Base-by-base conservation (phyloP, 805 yeast genomes). In the Yarrowia keelungensis region DNA sequence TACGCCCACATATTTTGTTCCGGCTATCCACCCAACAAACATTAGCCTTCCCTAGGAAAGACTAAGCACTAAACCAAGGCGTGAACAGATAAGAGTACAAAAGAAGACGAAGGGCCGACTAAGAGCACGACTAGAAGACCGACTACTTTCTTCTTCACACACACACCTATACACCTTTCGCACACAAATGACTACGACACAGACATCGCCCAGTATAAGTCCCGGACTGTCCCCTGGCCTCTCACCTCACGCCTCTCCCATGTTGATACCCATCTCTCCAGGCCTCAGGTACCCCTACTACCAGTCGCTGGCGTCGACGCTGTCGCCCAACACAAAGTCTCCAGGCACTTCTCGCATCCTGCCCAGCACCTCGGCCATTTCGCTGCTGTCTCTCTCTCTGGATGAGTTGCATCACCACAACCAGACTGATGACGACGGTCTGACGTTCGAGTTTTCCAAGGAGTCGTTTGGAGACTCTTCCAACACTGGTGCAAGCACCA, bases 351-450 rank as follows among this genome's bases (percentile, higher is more conserved):
- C 66, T 46, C 68, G 59, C 59, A 35, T 61, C 8, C 39, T 68
- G 1, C 68, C 69, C 32, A 68, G 69, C 69, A 68, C 68, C 3
- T 68, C 69, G 5, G 56, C 69, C 41, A 68, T 68, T 9, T 68
- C 69, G 2, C 46, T 68, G 45, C 51, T 68, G 22, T 68, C 69
- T 3, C 59, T 68, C 14, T 46, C 58, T 11, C 54, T 68, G 19
- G 36, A 19, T 12, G 62, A 67, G 43, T 4, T 53, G 19, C 51
- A 65, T 22, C 47, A 41, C 22, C 50, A 47, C 50, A 49, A 43
- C 49, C 36, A 41, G 32, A 58, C 16, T 5, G 64, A 58, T 9
- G 65, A 59, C 32, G 65, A 59, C 10, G 65, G 51, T 2, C 51
- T 59, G 42, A 43, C 50, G 35, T 59, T 59, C 19, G 65, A 59